Percentiles rank a stretch among this genome's conserved stretches.
These are phyloP conservation scores for Haematococcus lacustris DNA, from an alignment of 139 green algal genomes.

Conservation along the genomic window DNA sequence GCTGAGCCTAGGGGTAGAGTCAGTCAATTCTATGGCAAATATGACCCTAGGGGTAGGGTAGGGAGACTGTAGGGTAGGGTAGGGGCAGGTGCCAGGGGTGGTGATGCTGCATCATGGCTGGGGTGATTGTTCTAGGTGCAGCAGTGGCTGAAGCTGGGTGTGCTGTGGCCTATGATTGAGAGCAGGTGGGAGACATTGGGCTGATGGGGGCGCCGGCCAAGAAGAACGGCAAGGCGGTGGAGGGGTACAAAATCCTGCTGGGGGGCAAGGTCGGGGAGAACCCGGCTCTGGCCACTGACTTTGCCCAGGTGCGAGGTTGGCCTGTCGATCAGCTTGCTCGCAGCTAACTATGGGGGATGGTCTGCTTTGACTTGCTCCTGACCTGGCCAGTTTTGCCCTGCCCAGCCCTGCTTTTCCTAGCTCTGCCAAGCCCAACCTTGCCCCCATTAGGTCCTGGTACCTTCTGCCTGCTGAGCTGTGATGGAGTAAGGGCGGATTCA, in stretches of 20 bases:
- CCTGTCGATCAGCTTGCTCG: neutral
- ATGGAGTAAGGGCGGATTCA: neutral
- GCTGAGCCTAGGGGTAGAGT: no score
- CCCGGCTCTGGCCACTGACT: slow-evolving; percentile 60
- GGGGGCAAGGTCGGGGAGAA: slow-evolving; percentile 76
- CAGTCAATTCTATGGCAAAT: no score
- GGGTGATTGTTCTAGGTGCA: no score
- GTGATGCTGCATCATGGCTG: no score
- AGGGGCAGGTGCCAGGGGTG: no score
- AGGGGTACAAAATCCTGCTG: slow-evolving; percentile 87
- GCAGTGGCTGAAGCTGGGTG: neutral
- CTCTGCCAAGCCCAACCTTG: neutral
- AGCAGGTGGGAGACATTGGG: slow-evolving; percentile 89
- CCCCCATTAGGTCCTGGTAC: neutral
- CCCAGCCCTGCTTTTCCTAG: neutral
- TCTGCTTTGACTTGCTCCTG: neutral
- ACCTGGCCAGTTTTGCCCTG: no score
- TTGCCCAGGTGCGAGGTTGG: slow-evolving; percentile 33
- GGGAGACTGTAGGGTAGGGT: neutral
- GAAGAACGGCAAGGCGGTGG: slow-evolving; percentile 77
- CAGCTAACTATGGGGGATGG: neutral
- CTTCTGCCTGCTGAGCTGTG: neutral
- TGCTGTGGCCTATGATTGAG: neutral
- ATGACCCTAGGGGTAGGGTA: no score
- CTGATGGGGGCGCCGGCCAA: slow-evolving; percentile 89